phyloP scores from a whole-genome alignment of 2,329 filamentous ascomycete genomes.

The Alternaria triticimaculans region DNA sequence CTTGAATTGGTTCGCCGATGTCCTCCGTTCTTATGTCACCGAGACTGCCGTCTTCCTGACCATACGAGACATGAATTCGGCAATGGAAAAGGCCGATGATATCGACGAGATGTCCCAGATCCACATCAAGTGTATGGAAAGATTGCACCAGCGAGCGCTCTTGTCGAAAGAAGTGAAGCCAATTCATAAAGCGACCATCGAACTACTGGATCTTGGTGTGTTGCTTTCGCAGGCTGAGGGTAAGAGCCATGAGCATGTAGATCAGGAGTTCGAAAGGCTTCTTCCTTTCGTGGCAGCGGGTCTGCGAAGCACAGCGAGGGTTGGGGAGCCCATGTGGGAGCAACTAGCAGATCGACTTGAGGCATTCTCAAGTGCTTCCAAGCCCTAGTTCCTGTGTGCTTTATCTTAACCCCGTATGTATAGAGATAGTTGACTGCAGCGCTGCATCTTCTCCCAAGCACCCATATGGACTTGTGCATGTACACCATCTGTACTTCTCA shows the following conservation, averaged over 20 bases:
- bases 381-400: not conserved
- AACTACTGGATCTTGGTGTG: constrained; percentile 76
- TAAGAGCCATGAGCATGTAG: constrained; percentile 53
- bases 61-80: constrained; percentile 61
- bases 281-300: constrained; percentile 75
- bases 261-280: constrained; percentile 68
- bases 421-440: not conserved
- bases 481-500: not conserved
- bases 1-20: constrained; percentile 79
- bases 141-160: constrained; percentile 71
- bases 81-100: constrained; percentile 68
- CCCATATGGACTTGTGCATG: too few relatives aligned
- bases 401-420: not conserved
- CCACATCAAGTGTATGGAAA: constrained; percentile 69
- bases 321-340: constrained; percentile 78
- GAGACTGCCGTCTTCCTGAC: constrained; percentile 73
- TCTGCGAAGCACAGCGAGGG: constrained; percentile 75
- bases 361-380: not conserved
- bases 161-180: constrained; percentile 72
- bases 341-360: constrained; percentile 82
- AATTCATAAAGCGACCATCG: constrained; percentile 75
- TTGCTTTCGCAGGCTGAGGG: constrained; percentile 68
- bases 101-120: constrained; percentile 80
- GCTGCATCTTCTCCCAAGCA: not conserved
- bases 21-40: constrained; percentile 76